Evolutionary conservation across 208 protist genomes (phyloP).

Genomic region (Zelonia costaricensis): DNA sequence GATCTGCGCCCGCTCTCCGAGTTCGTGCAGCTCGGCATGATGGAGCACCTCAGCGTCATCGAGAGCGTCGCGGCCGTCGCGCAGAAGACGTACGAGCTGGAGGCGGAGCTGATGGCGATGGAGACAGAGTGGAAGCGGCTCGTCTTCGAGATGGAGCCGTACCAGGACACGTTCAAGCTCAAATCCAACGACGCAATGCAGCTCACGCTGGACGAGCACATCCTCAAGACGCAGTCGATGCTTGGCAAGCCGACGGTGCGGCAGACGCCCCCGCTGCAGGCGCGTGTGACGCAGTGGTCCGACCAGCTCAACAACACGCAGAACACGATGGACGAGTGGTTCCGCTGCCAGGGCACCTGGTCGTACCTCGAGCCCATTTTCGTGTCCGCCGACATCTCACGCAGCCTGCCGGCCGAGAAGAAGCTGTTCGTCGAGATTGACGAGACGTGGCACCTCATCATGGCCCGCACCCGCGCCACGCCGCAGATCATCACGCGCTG

Average conservation of each 20-base stretch:
- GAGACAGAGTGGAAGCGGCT: constrained; percentile 94
- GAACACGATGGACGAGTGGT: constrained; percentile 96
- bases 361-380: constrained; percentile 98
- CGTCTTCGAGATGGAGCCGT: constrained; percentile 93
- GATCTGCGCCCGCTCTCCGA: constrained; percentile 79
- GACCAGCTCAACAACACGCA: constrained; percentile 93
- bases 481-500: constrained; percentile 89
- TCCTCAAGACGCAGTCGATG: constrained; percentile 96
- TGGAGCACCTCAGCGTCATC: constrained; percentile 80
- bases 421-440: constrained; percentile 94
- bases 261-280: constrained; percentile 89
- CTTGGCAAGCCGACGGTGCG: constrained; percentile 92
- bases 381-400: constrained; percentile 95
- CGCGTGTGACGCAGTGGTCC: constrained; percentile 92
- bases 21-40: constrained; percentile 88
- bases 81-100: constrained; percentile 91
- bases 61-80: constrained; percentile 87
- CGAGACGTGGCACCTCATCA: constrained; percentile 92
- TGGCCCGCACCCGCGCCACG: constrained; percentile 87
- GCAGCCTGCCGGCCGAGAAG: constrained; percentile 96
- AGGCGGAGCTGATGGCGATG: constrained; percentile 93
- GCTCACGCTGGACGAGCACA: constrained; percentile 95
- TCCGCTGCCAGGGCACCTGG: constrained; percentile 95
- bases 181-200: constrained; percentile 94
- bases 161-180: constrained; percentile 93